Evolutionary conservation across 495 filamentous ascomycete genomes (phyloP), one percentile per base, ranked within the genome.

Genomic region (Pyrenopolyporus hunteri): DNA sequence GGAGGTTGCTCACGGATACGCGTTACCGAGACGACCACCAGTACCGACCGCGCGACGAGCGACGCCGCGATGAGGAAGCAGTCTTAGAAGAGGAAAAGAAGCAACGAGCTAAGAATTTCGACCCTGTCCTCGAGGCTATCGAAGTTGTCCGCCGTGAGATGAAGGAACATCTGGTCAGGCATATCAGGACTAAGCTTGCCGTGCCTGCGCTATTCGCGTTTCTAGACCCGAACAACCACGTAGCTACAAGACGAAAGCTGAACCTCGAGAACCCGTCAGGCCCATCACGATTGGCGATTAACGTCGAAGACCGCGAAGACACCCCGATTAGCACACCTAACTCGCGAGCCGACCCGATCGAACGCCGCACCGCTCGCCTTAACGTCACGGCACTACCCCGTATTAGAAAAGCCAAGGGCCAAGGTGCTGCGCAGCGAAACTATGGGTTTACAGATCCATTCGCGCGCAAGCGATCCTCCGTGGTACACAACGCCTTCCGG

Each of bases 11-110:
- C 16, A 57, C 70, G 16, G 87, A 89, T 54, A 72, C 49, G 4
- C 63, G 59, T 4, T 56, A 67, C 40, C 36, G 66, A 63, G 66
- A 69, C 2, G 57, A 74, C 36, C 48, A 70, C 28, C 59, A 61
- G 36, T 89, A 90, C 61, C 86, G 69, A 49, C 66, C 69, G 9
- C 59, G 82, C n/a, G 83, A 80, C 35, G 86, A 82, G 54, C 71
- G 73, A 20, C 72, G 77, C 6, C 76, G 76, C 1, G 89, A 94
- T 61, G 85, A 89, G 8, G 90, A 89, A 50, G 72, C 83, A 35
- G 92, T 96, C 64, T 64, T 92, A 14, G 91, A 96, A 57, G 88
- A 93, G 64, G 92, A 97, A 67, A 96, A 92, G 71, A 86, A 83
- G 58, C 86, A 92, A 56, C 78, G 93, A 39, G 93, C 91, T 1